Evolutionary conservation across 129 eudicot species (phyloP).

Genomic region (Chrysanthemum lavandulifolium): DNA sequence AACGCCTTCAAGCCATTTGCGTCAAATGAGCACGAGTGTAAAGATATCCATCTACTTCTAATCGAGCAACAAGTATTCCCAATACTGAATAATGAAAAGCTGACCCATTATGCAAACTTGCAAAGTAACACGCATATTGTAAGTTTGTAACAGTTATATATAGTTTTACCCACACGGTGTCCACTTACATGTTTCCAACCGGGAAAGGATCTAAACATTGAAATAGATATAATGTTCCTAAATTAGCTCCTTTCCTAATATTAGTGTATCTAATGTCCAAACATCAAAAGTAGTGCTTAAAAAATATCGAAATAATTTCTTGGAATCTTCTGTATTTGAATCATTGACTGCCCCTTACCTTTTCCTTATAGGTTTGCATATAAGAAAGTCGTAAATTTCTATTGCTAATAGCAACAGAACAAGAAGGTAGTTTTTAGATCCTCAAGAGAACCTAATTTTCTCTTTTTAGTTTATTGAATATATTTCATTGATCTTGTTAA

Average conservation of each 20-base stretch:
- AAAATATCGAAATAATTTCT: background rate
- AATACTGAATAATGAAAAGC: background rate
- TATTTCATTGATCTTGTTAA: constrained; percentile 9
- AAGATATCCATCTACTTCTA: background rate
- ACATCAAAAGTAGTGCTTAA: background rate
- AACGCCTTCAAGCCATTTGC: background rate
- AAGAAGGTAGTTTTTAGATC: constrained; percentile 2
- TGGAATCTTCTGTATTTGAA: background rate
- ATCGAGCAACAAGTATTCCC: background rate
- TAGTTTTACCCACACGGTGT: background rate
- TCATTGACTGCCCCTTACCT: constrained; percentile 9
- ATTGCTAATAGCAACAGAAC: constrained; percentile 1
- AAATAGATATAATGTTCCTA: no score
- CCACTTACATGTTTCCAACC: background rate
- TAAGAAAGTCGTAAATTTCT: background rate
- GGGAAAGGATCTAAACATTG: background rate
- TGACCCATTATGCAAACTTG: no score
- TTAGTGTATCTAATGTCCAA: background rate
- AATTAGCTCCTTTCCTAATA: no score
- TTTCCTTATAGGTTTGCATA: background rate
- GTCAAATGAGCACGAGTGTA: background rate
- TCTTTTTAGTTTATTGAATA: background rate
- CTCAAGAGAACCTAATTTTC: background rate
- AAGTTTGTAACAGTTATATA: no score
- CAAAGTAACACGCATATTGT: background rate